Conservation (phyloP, 1,284 basidiomycete species). For the Phellinidium pouzarii region DNA sequence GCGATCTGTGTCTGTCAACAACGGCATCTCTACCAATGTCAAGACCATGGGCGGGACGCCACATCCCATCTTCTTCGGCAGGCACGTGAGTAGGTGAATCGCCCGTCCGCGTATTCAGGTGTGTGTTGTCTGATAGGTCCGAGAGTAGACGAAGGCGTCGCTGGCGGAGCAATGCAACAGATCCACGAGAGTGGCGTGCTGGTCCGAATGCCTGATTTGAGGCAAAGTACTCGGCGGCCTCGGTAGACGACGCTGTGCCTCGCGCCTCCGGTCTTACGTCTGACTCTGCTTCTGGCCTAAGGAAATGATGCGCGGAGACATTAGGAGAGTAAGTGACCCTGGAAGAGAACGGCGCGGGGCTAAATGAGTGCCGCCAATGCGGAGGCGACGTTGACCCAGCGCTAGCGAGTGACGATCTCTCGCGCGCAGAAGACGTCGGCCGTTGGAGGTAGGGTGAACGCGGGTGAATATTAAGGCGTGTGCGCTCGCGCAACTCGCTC, state of each 20-base stretch:
- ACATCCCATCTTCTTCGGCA: neutral
- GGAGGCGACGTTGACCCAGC: no score
- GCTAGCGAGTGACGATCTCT: no score
- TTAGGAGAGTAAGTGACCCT: neutral
- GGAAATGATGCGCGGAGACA: neutral
- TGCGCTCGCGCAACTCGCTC: slow-evolving; percentile 4
- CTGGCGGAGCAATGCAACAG: slow-evolving; percentile 1
- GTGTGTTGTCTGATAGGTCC: neutral
- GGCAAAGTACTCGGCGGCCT: slow-evolving; percentile 17
- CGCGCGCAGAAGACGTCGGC: neutral
- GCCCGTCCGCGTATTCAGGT: neutral
- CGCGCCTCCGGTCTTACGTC: neutral
- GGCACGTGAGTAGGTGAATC: neutral
- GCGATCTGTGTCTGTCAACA: neutral
- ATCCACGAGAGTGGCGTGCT: neutral
- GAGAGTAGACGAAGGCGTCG: slow-evolving; percentile 4
- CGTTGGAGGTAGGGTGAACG: neutral
- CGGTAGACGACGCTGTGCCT: slow-evolving; percentile 8
- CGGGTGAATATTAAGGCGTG: slow-evolving; percentile 2
- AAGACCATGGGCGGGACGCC: neutral
- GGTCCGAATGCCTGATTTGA: slow-evolving; percentile 2
- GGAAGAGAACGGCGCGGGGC: neutral
- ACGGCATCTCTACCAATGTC: neutral
- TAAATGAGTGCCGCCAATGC: neutral
- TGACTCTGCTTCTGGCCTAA: neutral